A percentile compares a stretch with the other conserved stretches of the same genome.
Evolutionary conservation across 257 asterid species (phyloP).

Genomic region (Fraxinus anomala): DNA sequence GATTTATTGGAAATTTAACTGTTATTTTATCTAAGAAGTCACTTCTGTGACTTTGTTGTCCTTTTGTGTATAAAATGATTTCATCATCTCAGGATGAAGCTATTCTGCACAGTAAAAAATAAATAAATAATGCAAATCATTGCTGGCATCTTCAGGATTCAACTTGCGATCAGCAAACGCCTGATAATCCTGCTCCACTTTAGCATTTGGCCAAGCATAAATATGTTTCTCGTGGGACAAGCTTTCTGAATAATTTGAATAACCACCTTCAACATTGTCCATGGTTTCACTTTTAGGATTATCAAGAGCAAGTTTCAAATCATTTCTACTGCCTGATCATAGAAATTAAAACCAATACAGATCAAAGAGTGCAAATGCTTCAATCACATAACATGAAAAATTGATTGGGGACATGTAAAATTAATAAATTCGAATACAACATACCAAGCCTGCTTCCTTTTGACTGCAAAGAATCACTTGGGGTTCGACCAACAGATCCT

Average conservation of each 20-base stretch:
- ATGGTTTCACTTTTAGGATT: constrained; percentile 54
- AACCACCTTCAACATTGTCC: constrained; percentile 43
- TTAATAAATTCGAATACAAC: neutral
- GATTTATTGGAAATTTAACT: constrained; percentile 10
- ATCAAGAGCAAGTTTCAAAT: constrained; percentile 48
- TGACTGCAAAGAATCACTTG: constrained; percentile 62
- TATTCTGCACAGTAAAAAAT: neutral
- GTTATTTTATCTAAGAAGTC: constrained; percentile 24
- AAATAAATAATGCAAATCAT: neutral
- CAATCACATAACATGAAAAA: neutral
- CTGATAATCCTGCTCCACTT: constrained; percentile 35
- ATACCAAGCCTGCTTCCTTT: constrained; percentile 71
- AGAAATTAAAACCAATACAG: constrained; percentile 27
- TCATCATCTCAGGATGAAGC: neutral
- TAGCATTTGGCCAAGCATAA: constrained; percentile 35
- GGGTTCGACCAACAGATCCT: constrained; percentile 61
- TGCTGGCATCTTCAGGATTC: constrained; percentile 47
- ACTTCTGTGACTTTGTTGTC: neutral
- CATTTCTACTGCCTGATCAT: constrained; percentile 67
- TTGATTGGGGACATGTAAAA: neutral
- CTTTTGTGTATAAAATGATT: neutral
- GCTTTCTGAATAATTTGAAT: constrained; percentile 40
- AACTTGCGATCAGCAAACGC: constrained; percentile 44
- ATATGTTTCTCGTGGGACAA: constrained; percentile 30
- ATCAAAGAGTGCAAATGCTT: constrained; percentile 4